Conservation (phyloP, 2,329 filamentous ascomycete species). For the Fusarium penzigii region DNA sequence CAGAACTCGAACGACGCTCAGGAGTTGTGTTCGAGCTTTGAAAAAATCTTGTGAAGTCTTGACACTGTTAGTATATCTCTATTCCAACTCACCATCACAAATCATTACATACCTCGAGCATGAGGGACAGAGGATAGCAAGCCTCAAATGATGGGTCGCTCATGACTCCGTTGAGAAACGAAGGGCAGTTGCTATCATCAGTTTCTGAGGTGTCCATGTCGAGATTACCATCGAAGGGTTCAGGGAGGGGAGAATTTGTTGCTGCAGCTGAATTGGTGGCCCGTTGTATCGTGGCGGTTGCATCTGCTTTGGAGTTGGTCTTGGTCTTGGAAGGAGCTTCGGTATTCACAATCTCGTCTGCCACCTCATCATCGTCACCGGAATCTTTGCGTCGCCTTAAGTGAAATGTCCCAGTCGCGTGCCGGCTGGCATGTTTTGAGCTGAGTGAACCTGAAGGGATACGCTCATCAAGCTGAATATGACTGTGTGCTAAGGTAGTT, state of each 20-base stretch:
- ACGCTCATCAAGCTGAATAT: slow-evolving; percentile 8
- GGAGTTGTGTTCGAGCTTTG: slow-evolving; percentile 68
- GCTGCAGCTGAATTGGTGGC: slow-evolving; percentile 21
- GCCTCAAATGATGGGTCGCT: slow-evolving; percentile 64
- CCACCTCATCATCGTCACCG: slow-evolving; percentile 7
- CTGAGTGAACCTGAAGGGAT: slow-evolving; percentile 12
- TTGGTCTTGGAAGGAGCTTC: slow-evolving; percentile 17
- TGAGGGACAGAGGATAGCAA: slow-evolving; percentile 82
- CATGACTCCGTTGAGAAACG: slow-evolving; percentile 70
- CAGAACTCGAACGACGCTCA: slow-evolving; percentile 74
- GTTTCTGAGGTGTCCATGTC: slow-evolving; percentile 60
- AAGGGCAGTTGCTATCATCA: slow-evolving; percentile 56
- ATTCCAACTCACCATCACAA: neutral
- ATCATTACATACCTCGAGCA: slow-evolving; percentile 67
- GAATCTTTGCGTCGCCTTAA: slow-evolving; percentile 16
- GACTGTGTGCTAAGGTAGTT: slow-evolving; percentile 16
- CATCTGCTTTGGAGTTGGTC: slow-evolving; percentile 16
- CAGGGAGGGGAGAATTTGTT: slow-evolving; percentile 52
- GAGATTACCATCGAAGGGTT: slow-evolving; percentile 65
- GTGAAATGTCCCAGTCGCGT: slow-evolving; percentile 9
- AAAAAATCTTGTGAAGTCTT: slow-evolving; percentile 87
- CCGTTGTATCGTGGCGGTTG: slow-evolving; percentile 26
- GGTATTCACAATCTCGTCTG: slow-evolving; percentile 14
- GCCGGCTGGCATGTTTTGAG: slow-evolving; percentile 6
- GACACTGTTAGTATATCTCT: slow-evolving; percentile 3